phyloP scores from a whole-genome alignment of 352 stramenopile species.

The Stramenopiles sp. region DNA sequence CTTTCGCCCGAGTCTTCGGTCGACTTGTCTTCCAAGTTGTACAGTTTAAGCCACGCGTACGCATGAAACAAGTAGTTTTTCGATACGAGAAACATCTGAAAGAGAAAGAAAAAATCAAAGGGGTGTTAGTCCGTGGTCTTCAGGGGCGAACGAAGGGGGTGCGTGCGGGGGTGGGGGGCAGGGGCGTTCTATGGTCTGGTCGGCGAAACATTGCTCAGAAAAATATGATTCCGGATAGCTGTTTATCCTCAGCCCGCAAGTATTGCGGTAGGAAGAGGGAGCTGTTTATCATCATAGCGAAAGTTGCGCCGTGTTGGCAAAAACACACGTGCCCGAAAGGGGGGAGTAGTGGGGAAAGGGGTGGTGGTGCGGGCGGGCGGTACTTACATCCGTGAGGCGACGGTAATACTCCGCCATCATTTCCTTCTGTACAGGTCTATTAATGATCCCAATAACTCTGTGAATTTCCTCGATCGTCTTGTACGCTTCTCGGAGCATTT shows the following conservation, averaged over 20 bases:
- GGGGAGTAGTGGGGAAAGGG: too few species aligned
- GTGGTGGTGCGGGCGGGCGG: not conserved
- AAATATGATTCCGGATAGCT: constrained; percentile 2
- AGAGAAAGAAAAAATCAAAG: too few species aligned
- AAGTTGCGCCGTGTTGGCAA: not conserved
- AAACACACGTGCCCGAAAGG: too few species aligned
- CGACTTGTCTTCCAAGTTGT: constrained; percentile 25
- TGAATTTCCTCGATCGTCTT: constrained; percentile 97
- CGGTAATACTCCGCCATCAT: not conserved
- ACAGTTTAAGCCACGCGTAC: constrained; percentile 89
- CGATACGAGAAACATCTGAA: constrained; percentile 77
- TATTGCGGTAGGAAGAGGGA: not conserved
- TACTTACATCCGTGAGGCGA: not conserved
- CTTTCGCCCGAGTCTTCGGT: not conserved
- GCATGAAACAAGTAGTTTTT: constrained; percentile 92
- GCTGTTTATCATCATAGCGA: not conserved
- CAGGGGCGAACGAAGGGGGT: too few species aligned
- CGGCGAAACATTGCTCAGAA: not conserved
- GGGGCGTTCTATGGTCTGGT: too few species aligned
- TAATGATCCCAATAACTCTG: constrained; percentile 70
- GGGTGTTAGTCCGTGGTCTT: too few species aligned
- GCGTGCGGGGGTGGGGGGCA: too few species aligned
- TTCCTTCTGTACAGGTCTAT: not conserved
- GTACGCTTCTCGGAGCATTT: constrained; percentile 92
- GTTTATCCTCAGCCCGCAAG: not conserved